Evolutionary conservation across 2,329 filamentous ascomycete species (phyloP).

Genomic region (Arthrobotrys musiformis): DNA sequence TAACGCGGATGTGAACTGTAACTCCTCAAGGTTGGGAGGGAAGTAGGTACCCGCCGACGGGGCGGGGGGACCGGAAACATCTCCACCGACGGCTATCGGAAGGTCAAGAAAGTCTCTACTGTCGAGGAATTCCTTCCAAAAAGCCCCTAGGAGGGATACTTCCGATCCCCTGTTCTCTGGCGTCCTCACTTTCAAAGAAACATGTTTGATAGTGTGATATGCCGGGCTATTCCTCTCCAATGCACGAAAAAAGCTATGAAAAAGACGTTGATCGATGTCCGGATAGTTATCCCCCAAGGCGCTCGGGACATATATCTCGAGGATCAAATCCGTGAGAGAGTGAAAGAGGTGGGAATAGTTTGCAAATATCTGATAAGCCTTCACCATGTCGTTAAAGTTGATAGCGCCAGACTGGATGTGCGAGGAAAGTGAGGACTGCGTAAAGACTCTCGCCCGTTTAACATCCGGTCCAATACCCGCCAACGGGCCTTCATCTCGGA

Average conservation of each 20-base stretch:
- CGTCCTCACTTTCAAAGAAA: not conserved
- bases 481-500: not conserved
- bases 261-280: not conserved
- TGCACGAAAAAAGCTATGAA: not conserved
- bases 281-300: not conserved
- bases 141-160: too few relatives aligned
- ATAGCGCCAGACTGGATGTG: too few relatives aligned
- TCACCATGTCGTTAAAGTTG: not conserved
- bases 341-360: not conserved
- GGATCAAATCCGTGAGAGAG: not conserved
- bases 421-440: too few relatives aligned
- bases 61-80: not conserved
- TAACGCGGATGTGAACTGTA: not conserved
- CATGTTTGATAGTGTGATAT: not conserved
- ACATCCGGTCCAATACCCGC: not conserved
- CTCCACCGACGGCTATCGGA: too few relatives aligned
- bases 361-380: not conserved
- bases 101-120: not conserved
- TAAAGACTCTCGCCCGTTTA: not conserved
- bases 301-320: not conserved
- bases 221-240: not conserved
- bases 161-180: not conserved
- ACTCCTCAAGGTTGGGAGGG: not conserved
- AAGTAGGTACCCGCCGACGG: not conserved
- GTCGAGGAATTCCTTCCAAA: too few relatives aligned